Conservation (phyloP, 805 yeast genomes). For the Wickerhamiella parazyma region DNA sequence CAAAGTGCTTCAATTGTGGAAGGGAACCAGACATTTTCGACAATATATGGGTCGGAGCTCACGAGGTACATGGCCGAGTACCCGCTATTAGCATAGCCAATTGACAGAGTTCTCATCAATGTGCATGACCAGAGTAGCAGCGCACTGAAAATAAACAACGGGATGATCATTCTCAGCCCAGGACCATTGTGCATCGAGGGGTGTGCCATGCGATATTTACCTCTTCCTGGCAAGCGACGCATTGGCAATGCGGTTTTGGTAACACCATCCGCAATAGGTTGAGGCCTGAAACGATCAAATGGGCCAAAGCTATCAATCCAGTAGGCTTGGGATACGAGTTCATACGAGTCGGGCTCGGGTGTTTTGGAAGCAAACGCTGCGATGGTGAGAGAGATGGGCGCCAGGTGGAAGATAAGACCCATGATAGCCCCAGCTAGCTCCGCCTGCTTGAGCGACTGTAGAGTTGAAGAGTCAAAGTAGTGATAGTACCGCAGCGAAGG, state of each 20-base stretch:
- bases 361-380: background rate
- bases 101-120: background rate
- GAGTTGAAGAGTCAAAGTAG: background rate
- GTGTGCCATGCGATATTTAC: background rate
- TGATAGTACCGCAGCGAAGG: background rate
- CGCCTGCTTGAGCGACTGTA: background rate
- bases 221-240: background rate
- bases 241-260: background rate
- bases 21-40: background rate
- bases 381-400: background rate
- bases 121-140: background rate
- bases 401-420: conserved; percentile 1
- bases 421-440: background rate
- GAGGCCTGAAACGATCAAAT: background rate
- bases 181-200: background rate
- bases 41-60: background rate
- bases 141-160: background rate
- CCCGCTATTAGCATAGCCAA: background rate
- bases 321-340: background rate
- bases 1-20: background rate
- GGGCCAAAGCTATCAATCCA: background rate
- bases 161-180: background rate
- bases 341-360: background rate
- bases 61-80: background rate
- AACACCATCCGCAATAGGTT: background rate